Evolutionary conservation across 176 grass and related monocot species (phyloP), one percentile per base, ranked within the genome.

Genomic region (Cenchrus fungigraminus): DNA sequence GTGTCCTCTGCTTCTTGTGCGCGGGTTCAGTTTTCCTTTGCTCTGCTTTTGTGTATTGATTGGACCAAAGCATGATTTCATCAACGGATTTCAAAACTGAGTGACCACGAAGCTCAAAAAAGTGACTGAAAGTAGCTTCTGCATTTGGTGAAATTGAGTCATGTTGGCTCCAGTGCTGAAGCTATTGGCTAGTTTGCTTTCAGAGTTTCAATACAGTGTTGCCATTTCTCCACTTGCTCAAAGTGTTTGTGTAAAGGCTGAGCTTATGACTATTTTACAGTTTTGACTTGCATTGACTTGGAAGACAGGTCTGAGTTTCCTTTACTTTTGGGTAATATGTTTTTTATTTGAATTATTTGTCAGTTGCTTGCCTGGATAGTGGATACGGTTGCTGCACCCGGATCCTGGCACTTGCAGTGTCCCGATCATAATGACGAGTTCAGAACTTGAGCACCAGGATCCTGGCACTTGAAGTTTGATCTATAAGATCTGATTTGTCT

Each of bases 281-380:
- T 78, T 82, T 90, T 90, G 79, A 86, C 65, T 78, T 86, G 47
- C 43, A 46, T 78, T 78, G 83, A 90, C 78, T 90, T 83, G 84
- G 50, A 90, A 86, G 84, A 28, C 58, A 86, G 3, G 58, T 51
- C 78, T 53, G 10, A 4, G 28, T 59, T 79, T 12, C 9, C 46
- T 74, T 68, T 67, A 47, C 15, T 67, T 12, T 16, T 50, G 43
- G 25, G 10, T 29, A 19, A 20, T 34, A 15, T 17, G 4, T 16
- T 34, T 1, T 34, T 0, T 50, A 25, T 40, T 74, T 5, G 2
- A 1, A 62, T 29, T 40, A 22, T 63, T 37, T 0, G 62, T 62
- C 70, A 76, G 8, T 46, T 68, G 65, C 45, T 34, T 76, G 3
- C 10, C 7, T 74, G 63, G 58, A 82, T 78, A 65, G 6, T 74